Percentiles rank a stretch among this genome's conserved stretches.
phyloP scores from a whole-genome alignment of 140 eudicot genomes.

The Flaveria floridana region DNA sequence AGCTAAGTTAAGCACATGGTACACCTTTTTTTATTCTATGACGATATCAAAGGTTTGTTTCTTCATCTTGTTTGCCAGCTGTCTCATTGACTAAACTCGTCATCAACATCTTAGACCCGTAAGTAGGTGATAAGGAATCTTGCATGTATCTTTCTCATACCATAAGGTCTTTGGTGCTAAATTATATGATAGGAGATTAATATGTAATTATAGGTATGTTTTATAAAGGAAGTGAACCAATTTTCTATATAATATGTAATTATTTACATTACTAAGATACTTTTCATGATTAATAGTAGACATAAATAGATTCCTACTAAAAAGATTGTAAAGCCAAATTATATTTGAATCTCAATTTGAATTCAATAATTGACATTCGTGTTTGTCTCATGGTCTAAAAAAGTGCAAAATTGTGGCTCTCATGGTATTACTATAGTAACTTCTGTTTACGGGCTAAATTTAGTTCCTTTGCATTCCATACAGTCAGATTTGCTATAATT shows the following conservation, averaged over 20 bases:
- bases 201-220: neutral
- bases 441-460: conserved; percentile 16
- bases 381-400: conserved; percentile 8
- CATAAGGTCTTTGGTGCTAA: conserved; percentile 1
- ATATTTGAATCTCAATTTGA: neutral
- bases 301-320: neutral
- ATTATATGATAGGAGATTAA: neutral
- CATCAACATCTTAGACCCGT: conserved; percentile 33
- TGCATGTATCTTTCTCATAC: conserved; percentile 19
- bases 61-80: conserved; percentile 38
- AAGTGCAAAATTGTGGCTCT: neutral
- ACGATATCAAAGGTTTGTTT: conserved; percentile 28
- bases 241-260: conserved; percentile 5
- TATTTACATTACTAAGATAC: neutral
- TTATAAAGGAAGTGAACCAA: conserved; percentile 9
- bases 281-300: conserved; percentile 1
- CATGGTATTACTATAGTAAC: neutral
- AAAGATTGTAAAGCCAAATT: neutral
- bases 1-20: too few relatives aligned
- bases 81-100: conserved; percentile 31
- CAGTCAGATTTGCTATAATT: neutral
- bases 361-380: neutral
- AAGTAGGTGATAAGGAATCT: conserved; percentile 26
- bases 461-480: neutral
- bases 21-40: neutral